These are phyloP conservation scores for Mucor ambiguus DNA, from an alignment of 371 early-diverging fungal species.

Conservation along the genomic window DNA sequence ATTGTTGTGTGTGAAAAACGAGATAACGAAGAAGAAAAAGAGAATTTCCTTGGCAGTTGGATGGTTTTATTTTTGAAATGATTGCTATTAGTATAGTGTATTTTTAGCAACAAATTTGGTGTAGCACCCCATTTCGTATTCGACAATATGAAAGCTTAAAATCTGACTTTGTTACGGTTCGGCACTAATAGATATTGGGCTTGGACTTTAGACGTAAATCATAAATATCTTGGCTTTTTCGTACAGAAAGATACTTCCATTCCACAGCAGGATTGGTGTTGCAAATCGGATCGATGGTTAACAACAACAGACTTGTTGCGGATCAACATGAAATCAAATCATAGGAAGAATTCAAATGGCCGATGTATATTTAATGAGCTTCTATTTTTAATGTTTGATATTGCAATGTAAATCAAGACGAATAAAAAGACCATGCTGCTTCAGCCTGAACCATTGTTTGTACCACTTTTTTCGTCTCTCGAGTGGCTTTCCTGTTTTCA, in stretches of 20 bases:
- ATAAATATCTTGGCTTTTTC: not conserved
- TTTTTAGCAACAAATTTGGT: slow-evolving; percentile 4
- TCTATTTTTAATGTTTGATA: not conserved
- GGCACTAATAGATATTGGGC: not conserved
- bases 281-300: not conserved
- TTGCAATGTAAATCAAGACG: not conserved
- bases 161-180: not conserved
- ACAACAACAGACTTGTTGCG: too few species aligned
- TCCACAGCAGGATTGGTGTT: not conserved
- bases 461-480: not conserved
- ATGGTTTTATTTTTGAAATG: not conserved
- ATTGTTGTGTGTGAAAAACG: not conserved
- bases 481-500: not conserved
- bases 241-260: not conserved
- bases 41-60: not conserved
- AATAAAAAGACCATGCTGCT: not conserved
- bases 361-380: not conserved
- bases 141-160: not conserved
- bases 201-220: not conserved
- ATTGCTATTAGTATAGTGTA: not conserved
- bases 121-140: not conserved
- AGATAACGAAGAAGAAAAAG: not conserved
- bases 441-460: not conserved
- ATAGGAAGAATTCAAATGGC: too few species aligned
- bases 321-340: too few species aligned